Evolutionary conservation across 129 eudicot genomes (phyloP), one percentile per base, ranked within the genome.

Genomic region (Dittrichia graveolens): DNA sequence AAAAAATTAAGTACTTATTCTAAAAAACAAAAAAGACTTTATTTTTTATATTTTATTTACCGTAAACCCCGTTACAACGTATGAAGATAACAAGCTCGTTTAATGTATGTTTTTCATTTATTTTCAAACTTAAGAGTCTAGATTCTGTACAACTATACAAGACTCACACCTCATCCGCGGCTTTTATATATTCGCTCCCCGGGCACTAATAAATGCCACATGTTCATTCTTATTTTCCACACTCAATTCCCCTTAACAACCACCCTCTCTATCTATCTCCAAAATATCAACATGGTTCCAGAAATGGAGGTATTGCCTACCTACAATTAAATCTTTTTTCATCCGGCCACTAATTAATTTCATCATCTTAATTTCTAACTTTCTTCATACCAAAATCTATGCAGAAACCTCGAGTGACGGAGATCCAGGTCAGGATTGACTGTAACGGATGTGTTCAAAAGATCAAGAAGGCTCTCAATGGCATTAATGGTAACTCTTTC

Each of bases 401-500:
- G 92, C 90, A 93, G 98, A 82, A 80, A 69, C 83, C 96, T 40
- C 82, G 81, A 37, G 85, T 93, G 41, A 93, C 91, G 8, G 92
- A 93, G 84, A 87, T 93, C 55, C 79, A 79, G 62, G 98, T 93
- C 43, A 80, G 96, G 43, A 90, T 93, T 76, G 98, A 93, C 68
- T 93, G 98, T 62, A 93, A 93, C 45, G 98, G 98, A 31, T 93
- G 98, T 44, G 98, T 90, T 50, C 96, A 93, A 77, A 90, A 89
- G 85, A 80, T 93, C 85, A 93, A 93, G 84, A 93, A 85, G 75
- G 98, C 95, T 49, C 76, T 94, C 5, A 83, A 82, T 75, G 81
- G 95, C 79, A 85, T 93, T 72, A 71, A 85, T 44, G 98, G 96
- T 87, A 52, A 82, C 50, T 11, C 12, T 13, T 18, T 7, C 18